Evolutionary conservation across 176 grass and related monocot species (phyloP), one percentile per base, ranked within the genome.

Genomic region (Avena eriantha): DNA sequence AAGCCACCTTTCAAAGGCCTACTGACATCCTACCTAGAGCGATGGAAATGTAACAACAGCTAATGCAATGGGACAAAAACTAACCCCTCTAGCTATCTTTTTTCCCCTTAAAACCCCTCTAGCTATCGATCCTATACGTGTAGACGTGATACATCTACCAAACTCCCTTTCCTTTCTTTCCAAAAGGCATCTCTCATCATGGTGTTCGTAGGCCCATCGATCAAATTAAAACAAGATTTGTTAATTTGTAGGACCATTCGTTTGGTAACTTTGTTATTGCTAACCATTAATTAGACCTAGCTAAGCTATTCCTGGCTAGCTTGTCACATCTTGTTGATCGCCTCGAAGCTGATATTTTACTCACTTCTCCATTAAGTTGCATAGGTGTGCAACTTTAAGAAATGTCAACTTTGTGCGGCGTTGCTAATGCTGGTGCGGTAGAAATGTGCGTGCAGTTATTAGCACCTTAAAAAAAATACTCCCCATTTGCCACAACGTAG

Each of bases 11-110:
- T 76, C 76, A 77, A 57, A 33, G n/a, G 47, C 8, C 64, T n/a
- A 69, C 71, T 88, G 90, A 88, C 90, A 78, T 53, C 78, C 78
- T 88, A 85, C 86, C 90, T 82, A 82, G 67, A 41, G 43, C 53
- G 90, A 91, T 77, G 45, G 70, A 82, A 85, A 82, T 85, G 86
- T 91, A 29, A 56, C 86, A 88, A 85, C 90, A 82, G 81, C 90
- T 78, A 50, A 46, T 53, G 64, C 69, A 70, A 88, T 61, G 70
- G 64, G 85, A 88, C 85, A 88, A 85, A 77, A 88, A 57, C 71
- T 75, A 76, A 49, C 58, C 80, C 67, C 67, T 67, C 29, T 29
- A 2, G 29, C 0, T 1, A 29, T 29, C 2, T 29, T 1, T 29
- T 29, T 29, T 29, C 2, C 1, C 1, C 29, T 29, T 29, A 29